Evolutionary conservation across 179 eudicot species (phyloP).

Genomic region (Vitellaria paradoxa): DNA sequence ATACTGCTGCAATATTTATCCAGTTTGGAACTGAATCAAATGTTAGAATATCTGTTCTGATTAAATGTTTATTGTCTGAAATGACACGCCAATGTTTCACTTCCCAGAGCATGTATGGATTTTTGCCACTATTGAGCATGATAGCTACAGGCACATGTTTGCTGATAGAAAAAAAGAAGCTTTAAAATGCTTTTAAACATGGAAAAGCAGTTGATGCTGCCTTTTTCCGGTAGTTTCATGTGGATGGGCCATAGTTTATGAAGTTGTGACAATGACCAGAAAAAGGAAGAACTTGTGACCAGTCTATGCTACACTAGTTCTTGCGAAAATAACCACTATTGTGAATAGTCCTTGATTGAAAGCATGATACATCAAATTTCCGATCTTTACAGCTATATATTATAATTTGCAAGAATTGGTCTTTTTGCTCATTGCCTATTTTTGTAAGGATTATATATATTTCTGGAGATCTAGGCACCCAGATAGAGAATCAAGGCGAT

Average conservation of each 20-base stretch:
- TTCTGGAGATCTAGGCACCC: too few species aligned
- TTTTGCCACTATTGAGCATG: neutral
- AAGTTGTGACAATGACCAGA: too few species aligned
- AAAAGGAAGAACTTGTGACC: neutral
- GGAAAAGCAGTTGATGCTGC: neutral
- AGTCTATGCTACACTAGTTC: neutral
- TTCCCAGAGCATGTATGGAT: neutral
- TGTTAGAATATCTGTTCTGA: neutral
- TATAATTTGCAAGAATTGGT: too few species aligned
- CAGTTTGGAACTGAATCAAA: neutral
- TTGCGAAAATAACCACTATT: neutral
- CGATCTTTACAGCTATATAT: too few species aligned
- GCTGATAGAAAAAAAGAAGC: too few species aligned
- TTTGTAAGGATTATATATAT: too few species aligned
- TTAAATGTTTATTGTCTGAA: neutral
- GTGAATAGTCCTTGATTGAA: constrained; percentile 4
- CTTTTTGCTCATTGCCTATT: too few species aligned
- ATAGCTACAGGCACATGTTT: neutral
- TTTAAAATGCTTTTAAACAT: neutral
- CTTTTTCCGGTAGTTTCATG: neutral
- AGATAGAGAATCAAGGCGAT: too few species aligned
- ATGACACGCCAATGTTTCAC: neutral
- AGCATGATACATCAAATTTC: neutral
- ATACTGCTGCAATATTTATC: neutral
- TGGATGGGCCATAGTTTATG: neutral